Conservation (phyloP, 179 eudicot genomes). For the Camellia oleifera region DNA sequence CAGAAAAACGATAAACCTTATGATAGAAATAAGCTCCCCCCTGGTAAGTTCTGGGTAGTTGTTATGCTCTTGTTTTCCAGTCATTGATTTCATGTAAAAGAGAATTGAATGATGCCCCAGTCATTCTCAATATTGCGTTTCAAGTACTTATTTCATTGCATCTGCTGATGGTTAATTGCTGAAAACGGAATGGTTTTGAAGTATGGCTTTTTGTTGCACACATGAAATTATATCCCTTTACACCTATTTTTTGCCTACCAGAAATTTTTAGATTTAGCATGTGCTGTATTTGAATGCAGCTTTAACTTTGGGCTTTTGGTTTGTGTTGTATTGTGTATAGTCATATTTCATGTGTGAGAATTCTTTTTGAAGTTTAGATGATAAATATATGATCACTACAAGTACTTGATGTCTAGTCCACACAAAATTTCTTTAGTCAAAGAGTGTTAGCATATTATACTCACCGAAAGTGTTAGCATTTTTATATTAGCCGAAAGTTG, state of each 20-base stretch:
- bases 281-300: neutral
- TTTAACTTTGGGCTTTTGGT: neutral
- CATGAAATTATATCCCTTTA: neutral
- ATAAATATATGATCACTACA: neutral
- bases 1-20: slow-evolving; percentile 50
- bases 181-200: neutral
- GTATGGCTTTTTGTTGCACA: slow-evolving; percentile 4
- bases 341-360: neutral
- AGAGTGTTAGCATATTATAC: too few species aligned
- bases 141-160: slow-evolving; percentile 1
- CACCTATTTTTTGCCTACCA: neutral
- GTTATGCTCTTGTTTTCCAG: neutral
- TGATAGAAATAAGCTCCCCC: slow-evolving; percentile 69
- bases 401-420: slow-evolving; percentile 8
- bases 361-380: neutral
- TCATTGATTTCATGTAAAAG: slow-evolving; percentile 5
- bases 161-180: neutral
- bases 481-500: too few species aligned
- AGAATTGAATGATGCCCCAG: neutral
- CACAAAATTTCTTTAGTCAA: neutral
- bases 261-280: neutral
- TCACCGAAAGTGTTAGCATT: too few species aligned
- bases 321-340: neutral
- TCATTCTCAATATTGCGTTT: neutral
- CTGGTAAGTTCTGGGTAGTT: slow-evolving; percentile 47